Conservation (phyloP, 768 basidiomycete species). For the Grammothele lineata region DNA sequence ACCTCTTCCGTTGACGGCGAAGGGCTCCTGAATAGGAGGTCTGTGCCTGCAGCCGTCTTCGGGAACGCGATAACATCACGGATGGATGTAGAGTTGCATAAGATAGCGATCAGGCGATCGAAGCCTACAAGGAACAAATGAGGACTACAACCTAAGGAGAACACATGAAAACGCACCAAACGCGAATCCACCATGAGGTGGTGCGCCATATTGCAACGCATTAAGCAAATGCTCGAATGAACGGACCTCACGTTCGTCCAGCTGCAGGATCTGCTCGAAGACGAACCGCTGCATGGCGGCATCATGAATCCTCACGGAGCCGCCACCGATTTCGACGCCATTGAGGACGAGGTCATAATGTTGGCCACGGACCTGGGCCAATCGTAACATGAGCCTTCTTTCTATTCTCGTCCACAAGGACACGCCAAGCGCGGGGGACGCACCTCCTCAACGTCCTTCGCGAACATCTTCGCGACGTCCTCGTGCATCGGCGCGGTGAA, state of each 20-base stretch:
- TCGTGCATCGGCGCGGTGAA: constrained; percentile 96
- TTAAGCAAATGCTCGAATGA: constrained; percentile 84
- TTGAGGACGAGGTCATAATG: constrained; percentile 96
- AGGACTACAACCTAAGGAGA: not conserved
- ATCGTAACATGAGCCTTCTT: constrained; percentile 56
- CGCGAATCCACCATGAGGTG: constrained; percentile 94
- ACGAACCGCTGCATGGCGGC: constrained; percentile 82
- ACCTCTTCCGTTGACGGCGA: constrained; percentile 49
- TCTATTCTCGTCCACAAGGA: too few species aligned
- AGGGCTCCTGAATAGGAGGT: constrained; percentile 88
- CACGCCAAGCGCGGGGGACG: too few species aligned
- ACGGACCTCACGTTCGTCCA: constrained; percentile 64
- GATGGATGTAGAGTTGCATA: constrained; percentile 84
- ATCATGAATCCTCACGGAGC: constrained; percentile 91
- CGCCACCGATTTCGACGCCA: constrained; percentile 91
- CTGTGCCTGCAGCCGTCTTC: constrained; percentile 79
- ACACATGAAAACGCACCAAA: constrained; percentile 47
- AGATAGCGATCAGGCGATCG: constrained; percentile 88
- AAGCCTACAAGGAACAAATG: constrained; percentile 63
- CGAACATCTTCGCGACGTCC: constrained; percentile 73
- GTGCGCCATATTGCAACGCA: constrained; percentile 85
- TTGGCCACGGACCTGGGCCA: too few species aligned
- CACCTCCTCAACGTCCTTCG: constrained; percentile 55
- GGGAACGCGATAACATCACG: constrained; percentile 97
- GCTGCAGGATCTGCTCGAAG: constrained; percentile 72